These are phyloP conservation scores for Capsicum chinense DNA, from an alignment of 257 asterid genomes.

Conservation along the genomic window DNA sequence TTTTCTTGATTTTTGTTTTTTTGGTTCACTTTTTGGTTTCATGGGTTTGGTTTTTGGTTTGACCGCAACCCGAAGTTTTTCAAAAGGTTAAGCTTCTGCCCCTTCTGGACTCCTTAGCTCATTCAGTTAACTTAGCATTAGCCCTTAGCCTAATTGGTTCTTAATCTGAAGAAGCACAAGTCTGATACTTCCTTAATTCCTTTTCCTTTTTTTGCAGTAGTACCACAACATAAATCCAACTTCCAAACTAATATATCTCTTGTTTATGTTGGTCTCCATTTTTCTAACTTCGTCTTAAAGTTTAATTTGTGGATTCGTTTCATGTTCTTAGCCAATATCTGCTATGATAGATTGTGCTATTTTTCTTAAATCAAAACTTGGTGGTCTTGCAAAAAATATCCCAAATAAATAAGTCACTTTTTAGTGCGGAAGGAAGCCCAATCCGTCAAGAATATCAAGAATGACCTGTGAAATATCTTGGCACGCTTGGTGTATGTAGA, in stretches of 20 bases:
- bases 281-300: neutral
- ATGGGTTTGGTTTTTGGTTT: no score
- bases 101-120: no score
- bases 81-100: no score
- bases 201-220: neutral
- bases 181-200: neutral
- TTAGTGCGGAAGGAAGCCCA: no score
- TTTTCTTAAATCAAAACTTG: neutral
- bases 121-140: neutral
- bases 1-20: no score
- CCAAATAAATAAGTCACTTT: neutral
- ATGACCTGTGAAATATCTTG: no score
- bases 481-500: no score
- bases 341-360: neutral
- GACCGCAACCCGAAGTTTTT: no score
- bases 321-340: neutral
- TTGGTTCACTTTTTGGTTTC: no score
- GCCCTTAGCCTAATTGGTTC: neutral
- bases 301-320: neutral
- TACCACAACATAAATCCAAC: neutral
- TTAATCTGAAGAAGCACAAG: neutral
- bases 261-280: conserved; percentile 7
- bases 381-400: neutral
- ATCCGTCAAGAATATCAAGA: no score
- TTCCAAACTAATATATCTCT: neutral